A percentile compares a stretch with the other conserved stretches of the same genome.
phyloP scores from a whole-genome alignment of 208 protist species.

The Leishmania aethiopica region DNA sequence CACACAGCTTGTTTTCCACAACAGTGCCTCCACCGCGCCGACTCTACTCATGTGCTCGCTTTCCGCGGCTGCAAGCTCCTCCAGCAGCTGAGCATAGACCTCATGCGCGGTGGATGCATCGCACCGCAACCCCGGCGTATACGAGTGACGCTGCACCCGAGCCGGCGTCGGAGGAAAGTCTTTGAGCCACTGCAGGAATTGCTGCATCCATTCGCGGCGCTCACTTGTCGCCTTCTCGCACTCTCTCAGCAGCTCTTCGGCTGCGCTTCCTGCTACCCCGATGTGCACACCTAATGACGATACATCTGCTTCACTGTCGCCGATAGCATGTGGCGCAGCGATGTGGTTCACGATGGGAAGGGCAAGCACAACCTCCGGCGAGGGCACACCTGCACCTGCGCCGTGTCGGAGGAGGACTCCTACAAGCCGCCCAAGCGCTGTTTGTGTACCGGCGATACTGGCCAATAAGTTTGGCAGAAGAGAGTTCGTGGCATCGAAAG shows the following conservation, averaged over 20 bases:
- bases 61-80: background rate
- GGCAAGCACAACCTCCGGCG: background rate
- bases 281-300: background rate
- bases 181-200: constrained; percentile 1
- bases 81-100: background rate
- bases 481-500: background rate
- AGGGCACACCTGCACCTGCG: background rate
- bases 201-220: constrained; percentile 1
- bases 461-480: background rate
- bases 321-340: background rate
- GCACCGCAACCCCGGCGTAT: background rate
- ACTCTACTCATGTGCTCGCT: background rate
- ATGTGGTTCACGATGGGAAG: background rate
- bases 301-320: background rate
- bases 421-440: background rate
- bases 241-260: background rate
- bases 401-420: constrained; percentile 2
- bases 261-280: background rate
- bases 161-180: background rate
- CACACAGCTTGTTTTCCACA: background rate
- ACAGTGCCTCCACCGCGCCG: background rate
- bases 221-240: background rate
- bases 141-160: too few species aligned
- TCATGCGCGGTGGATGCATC: background rate
- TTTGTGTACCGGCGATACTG: background rate